phyloP scores from a whole-genome alignment of 768 basidiomycete species.

The Amanita phalloides region DNA sequence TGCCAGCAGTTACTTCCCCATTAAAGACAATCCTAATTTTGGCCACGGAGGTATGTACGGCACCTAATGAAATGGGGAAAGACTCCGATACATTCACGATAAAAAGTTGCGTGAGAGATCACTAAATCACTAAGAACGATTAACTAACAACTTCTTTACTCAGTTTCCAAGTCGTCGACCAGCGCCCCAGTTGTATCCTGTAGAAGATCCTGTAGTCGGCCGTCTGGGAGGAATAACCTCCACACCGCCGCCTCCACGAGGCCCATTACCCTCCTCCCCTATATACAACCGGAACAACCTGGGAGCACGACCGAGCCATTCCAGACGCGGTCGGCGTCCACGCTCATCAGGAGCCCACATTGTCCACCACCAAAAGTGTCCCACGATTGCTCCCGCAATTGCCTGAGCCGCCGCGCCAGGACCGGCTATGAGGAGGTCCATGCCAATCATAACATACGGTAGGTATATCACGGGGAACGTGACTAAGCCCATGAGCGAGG shows the following conservation, averaged over 20 bases:
- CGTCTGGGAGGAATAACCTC: conserved; percentile 47
- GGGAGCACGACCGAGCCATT: conserved; percentile 39
- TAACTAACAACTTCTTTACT: no score
- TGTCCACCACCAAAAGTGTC: conserved; percentile 76
- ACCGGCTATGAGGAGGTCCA: conserved; percentile 63
- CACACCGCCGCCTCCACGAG: conserved; percentile 32
- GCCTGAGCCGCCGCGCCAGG: conserved; percentile 41
- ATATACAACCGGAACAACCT: conserved; percentile 43
- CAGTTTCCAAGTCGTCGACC: conserved; percentile 31
- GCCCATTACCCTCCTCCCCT: conserved; percentile 27
- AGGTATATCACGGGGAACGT: conserved; percentile 62
- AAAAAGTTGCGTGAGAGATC: no score
- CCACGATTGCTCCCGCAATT: conserved; percentile 63
- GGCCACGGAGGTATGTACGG: no score
- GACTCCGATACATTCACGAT: no score
- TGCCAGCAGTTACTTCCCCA: no score
- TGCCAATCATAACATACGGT: conserved; percentile 60
- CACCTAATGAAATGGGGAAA: no score
- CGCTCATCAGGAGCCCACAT: conserved; percentile 39
- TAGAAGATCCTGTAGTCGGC: conserved; percentile 5
- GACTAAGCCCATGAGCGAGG: conserved; percentile 73
- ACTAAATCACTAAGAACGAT: no score
- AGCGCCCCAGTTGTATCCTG: conserved; percentile 37
- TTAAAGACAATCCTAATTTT: no score
- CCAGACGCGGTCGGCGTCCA: conserved; percentile 30